Conservation (phyloP, 1,284 basidiomycete species). For the Sparassis latifolia region DNA sequence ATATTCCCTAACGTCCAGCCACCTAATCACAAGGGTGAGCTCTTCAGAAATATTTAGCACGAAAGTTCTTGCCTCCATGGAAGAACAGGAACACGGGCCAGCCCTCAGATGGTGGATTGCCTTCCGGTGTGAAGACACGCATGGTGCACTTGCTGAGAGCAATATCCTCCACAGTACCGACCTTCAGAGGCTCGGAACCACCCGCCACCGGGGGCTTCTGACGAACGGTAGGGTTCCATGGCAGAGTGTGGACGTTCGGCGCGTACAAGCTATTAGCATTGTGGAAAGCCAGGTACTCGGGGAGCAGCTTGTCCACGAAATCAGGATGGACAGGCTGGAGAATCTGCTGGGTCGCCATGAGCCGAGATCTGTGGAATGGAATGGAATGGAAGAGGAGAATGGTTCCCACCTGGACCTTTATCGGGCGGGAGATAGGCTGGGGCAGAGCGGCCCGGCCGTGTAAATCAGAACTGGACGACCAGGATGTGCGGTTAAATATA, state of each 20-base stretch:
- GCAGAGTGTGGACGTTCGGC: constrained; percentile 45
- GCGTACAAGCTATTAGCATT: constrained; percentile 39
- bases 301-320: constrained; percentile 47
- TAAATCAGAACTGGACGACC: too few species aligned
- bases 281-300: constrained; percentile 60
- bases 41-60: neutral
- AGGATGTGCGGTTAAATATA: too few species aligned
- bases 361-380: too few species aligned
- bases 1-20: constrained; percentile 58
- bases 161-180: constrained; percentile 47
- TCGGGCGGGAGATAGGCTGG: too few species aligned
- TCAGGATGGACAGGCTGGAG: constrained; percentile 54
- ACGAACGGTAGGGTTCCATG: constrained; percentile 54
- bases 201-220: constrained; percentile 49
- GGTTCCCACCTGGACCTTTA: too few species aligned
- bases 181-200: constrained; percentile 43
- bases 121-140: constrained; percentile 54
- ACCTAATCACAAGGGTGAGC: constrained; percentile 7
- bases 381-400: too few species aligned
- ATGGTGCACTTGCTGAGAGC: constrained; percentile 39
- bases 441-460: too few species aligned
- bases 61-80: constrained; percentile 43
- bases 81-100: constrained; percentile 61
- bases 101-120: constrained; percentile 37
- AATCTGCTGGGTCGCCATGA: constrained; percentile 10